Percentiles rank a stretch among this genome's conserved stretches.
Conservation (phyloP, 306 rosid species). For the Quercus gilva region DNA sequence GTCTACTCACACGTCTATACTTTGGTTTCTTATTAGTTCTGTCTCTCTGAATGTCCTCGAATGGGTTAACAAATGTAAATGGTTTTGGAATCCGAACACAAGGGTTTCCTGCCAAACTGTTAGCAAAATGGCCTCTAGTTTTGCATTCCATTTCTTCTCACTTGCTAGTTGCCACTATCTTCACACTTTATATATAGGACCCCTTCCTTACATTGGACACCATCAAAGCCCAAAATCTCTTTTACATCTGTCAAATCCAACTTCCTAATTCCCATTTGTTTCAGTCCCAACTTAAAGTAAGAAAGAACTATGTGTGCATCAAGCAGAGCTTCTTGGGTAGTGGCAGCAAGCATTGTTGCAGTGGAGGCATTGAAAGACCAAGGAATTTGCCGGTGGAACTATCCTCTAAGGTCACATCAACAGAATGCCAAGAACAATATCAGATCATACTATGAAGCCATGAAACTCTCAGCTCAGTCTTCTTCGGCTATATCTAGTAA, state of each 20-base stretch:
- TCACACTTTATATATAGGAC: background rate
- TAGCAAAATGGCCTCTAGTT: background rate
- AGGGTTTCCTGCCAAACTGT: background rate
- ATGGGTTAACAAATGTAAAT: too few relatives aligned
- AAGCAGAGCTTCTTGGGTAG: conserved; percentile 23
- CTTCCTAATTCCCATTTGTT: background rate
- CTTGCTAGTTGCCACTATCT: background rate
- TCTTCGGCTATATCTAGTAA: conserved; percentile 16
- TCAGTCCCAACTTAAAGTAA: background rate
- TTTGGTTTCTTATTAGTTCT: too few relatives aligned
- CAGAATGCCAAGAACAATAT: conserved; percentile 24
- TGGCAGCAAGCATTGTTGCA: conserved; percentile 28
- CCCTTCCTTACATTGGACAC: background rate
- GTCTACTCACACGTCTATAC: too few relatives aligned
- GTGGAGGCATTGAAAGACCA: conserved; percentile 35
- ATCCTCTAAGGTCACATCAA: conserved; percentile 15
- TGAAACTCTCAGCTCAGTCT: background rate
- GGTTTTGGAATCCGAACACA: background rate
- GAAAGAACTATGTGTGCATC: conserved; percentile 16
- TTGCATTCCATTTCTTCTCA: background rate
- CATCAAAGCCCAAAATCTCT: background rate
- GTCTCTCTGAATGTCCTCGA: too few relatives aligned
- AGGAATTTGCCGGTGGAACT: conserved; percentile 30
- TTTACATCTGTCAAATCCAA: background rate
- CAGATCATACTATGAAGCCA: conserved; percentile 20